These are phyloP conservation scores for Tardiomyces blankii DNA, from an alignment of 1,139 yeast genomes.

Conservation along the genomic window DNA sequence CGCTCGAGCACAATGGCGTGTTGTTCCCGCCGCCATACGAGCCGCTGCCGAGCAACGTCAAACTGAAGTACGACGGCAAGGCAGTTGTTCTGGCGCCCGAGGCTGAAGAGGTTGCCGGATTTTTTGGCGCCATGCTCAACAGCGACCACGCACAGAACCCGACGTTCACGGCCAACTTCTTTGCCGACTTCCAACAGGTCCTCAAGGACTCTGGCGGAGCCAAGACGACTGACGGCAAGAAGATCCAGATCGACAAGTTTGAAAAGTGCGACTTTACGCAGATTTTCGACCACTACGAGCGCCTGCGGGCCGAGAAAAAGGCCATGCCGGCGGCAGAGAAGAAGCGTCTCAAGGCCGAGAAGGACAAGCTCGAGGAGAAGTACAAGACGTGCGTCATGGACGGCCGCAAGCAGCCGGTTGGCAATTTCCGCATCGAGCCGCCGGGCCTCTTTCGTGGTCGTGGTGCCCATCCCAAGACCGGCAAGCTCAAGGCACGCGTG, in stretches of 20 bases:
- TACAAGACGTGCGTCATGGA: slow-evolving; percentile 71
- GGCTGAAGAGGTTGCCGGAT: slow-evolving; percentile 97
- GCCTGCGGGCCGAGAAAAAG: slow-evolving; percentile 62
- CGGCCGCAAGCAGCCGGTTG: slow-evolving; percentile 86
- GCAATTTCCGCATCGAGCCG: slow-evolving; percentile 90
- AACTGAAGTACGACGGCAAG: slow-evolving; percentile 61
- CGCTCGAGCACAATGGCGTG: slow-evolving; percentile 82
- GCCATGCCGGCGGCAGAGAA: slow-evolving; percentile 58
- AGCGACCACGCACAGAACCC: slow-evolving; percentile 86
- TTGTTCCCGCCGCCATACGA: slow-evolving; percentile 88
- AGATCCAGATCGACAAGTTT: slow-evolving; percentile 45
- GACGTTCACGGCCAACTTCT: slow-evolving; percentile 77
- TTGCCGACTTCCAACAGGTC: slow-evolving; percentile 62
- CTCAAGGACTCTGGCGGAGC: slow-evolving; percentile 62
- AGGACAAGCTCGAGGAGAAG: slow-evolving; percentile 67
- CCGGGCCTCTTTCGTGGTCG: slow-evolving; percentile 95
- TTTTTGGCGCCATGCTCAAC: slow-evolving; percentile 79
- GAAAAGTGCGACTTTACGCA: slow-evolving; percentile 66
- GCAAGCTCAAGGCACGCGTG: slow-evolving; percentile 61
- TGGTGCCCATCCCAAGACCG: slow-evolving; percentile 95
- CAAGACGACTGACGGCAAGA: slow-evolving; percentile 20
- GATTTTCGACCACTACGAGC: slow-evolving; percentile 64
- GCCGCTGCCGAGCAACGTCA: slow-evolving; percentile 73
- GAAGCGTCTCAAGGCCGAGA: slow-evolving; percentile 58
- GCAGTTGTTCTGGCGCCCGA: slow-evolving; percentile 62